phyloP scores from a whole-genome alignment of 2,329 filamentous ascomycete species.

The Alternaria sp. region DNA sequence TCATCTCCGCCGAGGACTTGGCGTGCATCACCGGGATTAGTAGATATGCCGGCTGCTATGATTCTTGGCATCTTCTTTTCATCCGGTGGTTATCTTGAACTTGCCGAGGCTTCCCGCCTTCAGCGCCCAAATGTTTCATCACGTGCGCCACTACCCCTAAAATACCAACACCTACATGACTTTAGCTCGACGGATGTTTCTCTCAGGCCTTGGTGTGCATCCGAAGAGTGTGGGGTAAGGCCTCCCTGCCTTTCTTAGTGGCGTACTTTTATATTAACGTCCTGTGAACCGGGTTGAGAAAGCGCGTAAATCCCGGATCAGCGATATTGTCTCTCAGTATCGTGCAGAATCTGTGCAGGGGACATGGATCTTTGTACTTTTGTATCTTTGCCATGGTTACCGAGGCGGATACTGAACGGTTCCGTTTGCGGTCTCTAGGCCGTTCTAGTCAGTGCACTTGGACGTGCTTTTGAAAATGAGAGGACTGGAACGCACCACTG shows the following conservation, averaged over 20 bases:
- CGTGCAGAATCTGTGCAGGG: slow-evolving; percentile 13
- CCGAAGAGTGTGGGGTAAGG: slow-evolving; percentile 11
- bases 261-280: slow-evolving; percentile 18
- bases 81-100: slow-evolving; percentile 15
- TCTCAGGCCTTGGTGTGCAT: not conserved
- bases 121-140: slow-evolving; percentile 4
- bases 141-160: slow-evolving; percentile 7
- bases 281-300: slow-evolving; percentile 13
- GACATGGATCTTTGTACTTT: slow-evolving; percentile 1
- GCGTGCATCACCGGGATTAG: slow-evolving; percentile 6
- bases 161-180: not conserved
- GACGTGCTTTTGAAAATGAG: slow-evolving; percentile 10
- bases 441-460: slow-evolving; percentile 7
- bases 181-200: not conserved
- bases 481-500: slow-evolving; percentile 7
- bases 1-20: slow-evolving; percentile 12
- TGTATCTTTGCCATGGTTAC: not conserved
- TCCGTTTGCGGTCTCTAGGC: not conserved
- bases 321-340: slow-evolving; percentile 11
- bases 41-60: slow-evolving; percentile 10
- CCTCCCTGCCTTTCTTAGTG: slow-evolving; percentile 3
- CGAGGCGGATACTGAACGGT: slow-evolving; percentile 5
- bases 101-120: slow-evolving; percentile 15
- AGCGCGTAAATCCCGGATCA: slow-evolving; percentile 18
- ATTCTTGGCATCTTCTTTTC: slow-evolving; percentile 8